Base-by-base conservation (phyloP, 1,284 basidiomycete genomes). In the Xerocomus cyaneibrunnescens region DNA sequence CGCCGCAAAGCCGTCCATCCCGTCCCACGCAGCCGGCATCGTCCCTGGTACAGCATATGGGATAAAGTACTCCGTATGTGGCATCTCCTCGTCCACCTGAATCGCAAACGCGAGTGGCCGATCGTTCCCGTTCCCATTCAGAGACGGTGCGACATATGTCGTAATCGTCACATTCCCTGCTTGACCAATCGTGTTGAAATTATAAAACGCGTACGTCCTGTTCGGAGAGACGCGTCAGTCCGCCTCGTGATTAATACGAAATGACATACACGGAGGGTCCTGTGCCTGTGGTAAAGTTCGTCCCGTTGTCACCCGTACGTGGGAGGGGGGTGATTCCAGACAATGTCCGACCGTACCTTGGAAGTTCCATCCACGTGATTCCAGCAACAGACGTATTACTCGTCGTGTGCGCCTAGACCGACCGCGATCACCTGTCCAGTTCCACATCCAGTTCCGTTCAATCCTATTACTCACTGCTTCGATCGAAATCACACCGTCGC, bases 311-410 rank as follows among this genome's bases (percentile, higher is more conserved):
- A 5, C 75, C 78, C 14, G 71, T 66, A 19, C 79, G 76, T 17
- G n/a, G 85, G 85, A 70, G 80, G 77, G 3, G 82, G 80, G 2
- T 83, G 32, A 88, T 72, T 17, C 76, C 85, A 34, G 83, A 83
- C 2, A 45, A 7, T n/a, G 3, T 81, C 61, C 5, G 83, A 84
- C 25, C 75, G 67, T 5, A 87, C 67, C 40, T 30, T 39, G 36
- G 81, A 76, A 14, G 72, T 7, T 51, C 84, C 85, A 87, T 3
- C 74, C 64, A 27, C 12, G 34, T 35, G 34, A 83, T 72, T 9
- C 77, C 77, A 30, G 71, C 67, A 7, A 81, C 78, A 27, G 76
- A 68, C 3, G 74, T 79, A 62, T 82, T 83, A 16, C 79, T 72
- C 16, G 16, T 65, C 0, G 77, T 69, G 62, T 86, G 84, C 3